Evolutionary conservation across 129 eudicot species (phyloP), one percentile per base, ranked within the genome.

Genomic region (Apium graveolens): DNA sequence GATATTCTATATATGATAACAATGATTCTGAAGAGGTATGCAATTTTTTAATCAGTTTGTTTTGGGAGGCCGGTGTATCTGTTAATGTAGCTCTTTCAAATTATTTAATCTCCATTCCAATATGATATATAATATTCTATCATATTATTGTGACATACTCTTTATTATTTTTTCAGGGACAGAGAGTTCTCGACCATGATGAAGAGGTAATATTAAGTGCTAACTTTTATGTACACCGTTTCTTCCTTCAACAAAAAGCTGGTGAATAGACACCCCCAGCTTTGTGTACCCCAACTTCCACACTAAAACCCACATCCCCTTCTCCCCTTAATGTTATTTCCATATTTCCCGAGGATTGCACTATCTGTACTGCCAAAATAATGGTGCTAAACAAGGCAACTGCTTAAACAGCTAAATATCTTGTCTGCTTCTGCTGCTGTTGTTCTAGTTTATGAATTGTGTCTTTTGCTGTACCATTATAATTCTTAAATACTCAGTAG

Each of bases 1-100:
- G 90, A 88, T 87, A 91, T 78, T 87, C 74, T 74, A 78, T 87
- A 43, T 95, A 90, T 86, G 97, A 87, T 45, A 92, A 85, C 37
- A 93, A 91, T 35, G 93, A 83, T 74, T 51, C 86, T 80, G 99
- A 87, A 76, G 93, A 95, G 96, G 99, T 95, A 88, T 70, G 88
- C 35, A 37, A 62, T 68, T 34, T 32, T n/a, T 66, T 39, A 41
- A 60, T 65, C 55, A 11, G 46, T 73, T 60, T 68, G 44, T 21
- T 57, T 37, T 46, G 12, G 26, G 60, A 20, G n/a, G 11, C 1
- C 8, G 2, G 29, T 21, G 63, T 7, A 13, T 24, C 29, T 55
- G 65, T 55, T 55, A 24, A 55, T 21, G 65, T 8, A 21, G 13
- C 65, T 55, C 10, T 55, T 24, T 55, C 29, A 24, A 24, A 24